Percentiles rank a stretch among this genome's conserved stretches.
Conservation (phyloP, 1,139 yeast species). For the Magnusiomyces suaveolens region DNA sequence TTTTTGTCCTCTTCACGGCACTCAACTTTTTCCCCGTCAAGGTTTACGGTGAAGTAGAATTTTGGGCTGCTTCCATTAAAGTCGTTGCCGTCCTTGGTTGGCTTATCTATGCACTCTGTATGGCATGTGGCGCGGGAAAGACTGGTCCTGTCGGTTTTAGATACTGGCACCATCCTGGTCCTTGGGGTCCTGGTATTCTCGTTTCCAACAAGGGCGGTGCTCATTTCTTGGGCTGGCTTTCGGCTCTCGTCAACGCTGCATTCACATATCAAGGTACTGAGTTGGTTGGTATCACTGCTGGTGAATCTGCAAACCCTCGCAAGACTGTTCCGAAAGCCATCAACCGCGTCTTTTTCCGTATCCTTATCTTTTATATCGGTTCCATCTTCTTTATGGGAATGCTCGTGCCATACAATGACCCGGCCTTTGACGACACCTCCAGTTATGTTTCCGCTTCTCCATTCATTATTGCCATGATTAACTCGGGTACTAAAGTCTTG, state of each 20-base stretch:
- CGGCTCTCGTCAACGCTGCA: conserved; percentile 57
- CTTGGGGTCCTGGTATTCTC: conserved; percentile 46
- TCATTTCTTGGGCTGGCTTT: conserved; percentile 44
- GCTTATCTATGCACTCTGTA: conserved; percentile 54
- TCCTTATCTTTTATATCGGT: conserved; percentile 55
- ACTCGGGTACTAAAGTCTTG: conserved; percentile 12
- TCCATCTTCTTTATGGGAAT: conserved; percentile 58
- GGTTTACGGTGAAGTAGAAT: conserved; percentile 32
- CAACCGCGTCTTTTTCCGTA: conserved; percentile 66
- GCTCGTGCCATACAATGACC: conserved; percentile 60
- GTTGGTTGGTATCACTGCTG: conserved; percentile 61
- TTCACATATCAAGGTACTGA: conserved; percentile 76
- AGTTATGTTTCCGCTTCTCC: conserved; percentile 70
- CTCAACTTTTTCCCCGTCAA: conserved; percentile 32
- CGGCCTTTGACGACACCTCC: conserved; percentile 50
- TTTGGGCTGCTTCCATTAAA: conserved; percentile 37
- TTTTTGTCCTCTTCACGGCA: conserved; percentile 23
- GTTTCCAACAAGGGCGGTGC: conserved; percentile 45
- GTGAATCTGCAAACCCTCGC: conserved; percentile 71
- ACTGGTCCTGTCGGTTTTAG: conserved; percentile 67
- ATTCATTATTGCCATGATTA: conserved; percentile 41
- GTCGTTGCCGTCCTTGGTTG: conserved; percentile 49
- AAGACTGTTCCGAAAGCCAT: conserved; percentile 69
- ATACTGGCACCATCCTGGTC: conserved; percentile 60
- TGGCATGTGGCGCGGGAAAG: conserved; percentile 64